phyloP scores from a whole-genome alignment of 129 eudicot genomes.

The Helianthus tuberosus region DNA sequence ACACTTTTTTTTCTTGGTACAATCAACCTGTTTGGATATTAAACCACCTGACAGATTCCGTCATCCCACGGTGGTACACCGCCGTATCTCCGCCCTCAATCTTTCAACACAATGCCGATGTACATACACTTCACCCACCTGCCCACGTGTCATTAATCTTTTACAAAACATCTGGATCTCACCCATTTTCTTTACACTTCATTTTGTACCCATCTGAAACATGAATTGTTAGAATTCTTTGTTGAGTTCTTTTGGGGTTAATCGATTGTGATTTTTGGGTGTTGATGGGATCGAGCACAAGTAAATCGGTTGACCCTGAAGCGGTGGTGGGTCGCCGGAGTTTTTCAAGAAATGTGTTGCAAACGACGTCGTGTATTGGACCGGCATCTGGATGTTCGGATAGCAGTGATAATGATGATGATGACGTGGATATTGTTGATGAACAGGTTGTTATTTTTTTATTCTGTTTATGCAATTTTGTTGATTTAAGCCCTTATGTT shows the following conservation, averaged over 20 bases:
- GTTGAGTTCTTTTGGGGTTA: background rate
- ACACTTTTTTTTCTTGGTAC: background rate
- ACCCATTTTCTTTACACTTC: background rate
- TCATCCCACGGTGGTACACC: constrained; percentile 27
- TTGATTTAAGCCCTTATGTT: background rate
- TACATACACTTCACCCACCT: constrained; percentile 10
- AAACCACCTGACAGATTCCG: constrained; percentile 22
- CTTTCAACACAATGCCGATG: background rate
- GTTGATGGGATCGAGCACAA: constrained; percentile 73
- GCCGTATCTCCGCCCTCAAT: constrained; percentile 18
- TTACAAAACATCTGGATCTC: constrained; percentile 31
- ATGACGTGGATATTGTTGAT: constrained; percentile 49
- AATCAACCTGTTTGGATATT: constrained; percentile 3
- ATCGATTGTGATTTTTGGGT: constrained; percentile 13
- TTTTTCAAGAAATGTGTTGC: constrained; percentile 54
- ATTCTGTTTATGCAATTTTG: background rate
- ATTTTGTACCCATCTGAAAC: background rate
- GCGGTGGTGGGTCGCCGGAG: constrained; percentile 41
- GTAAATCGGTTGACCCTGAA: constrained; percentile 57
- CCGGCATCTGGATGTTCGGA: constrained; percentile 55
- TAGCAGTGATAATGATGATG: constrained; percentile 38
- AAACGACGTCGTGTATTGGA: constrained; percentile 59
- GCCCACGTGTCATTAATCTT: constrained; percentile 6
- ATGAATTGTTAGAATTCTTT: background rate
- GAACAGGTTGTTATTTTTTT: constrained; percentile 42